Evolutionary conservation across 2,329 filamentous ascomycete genomes (phyloP).

Genomic region (Botrytis byssoidea): DNA sequence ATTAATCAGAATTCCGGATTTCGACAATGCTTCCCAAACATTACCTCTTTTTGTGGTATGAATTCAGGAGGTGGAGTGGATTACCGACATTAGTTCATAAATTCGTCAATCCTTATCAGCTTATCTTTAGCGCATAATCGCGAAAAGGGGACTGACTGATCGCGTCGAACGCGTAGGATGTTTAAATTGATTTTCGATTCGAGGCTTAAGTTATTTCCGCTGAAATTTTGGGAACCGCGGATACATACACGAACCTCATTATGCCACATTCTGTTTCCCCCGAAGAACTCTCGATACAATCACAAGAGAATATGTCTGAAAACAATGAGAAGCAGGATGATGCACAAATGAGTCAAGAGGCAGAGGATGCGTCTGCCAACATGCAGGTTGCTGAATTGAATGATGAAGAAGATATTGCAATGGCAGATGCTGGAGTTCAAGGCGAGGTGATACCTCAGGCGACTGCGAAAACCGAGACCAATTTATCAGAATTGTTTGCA

Average conservation of each 20-base stretch:
- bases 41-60: not conserved
- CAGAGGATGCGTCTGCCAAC: conserved; percentile 19
- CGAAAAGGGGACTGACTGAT: not conserved
- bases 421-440: conserved; percentile 29
- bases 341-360: conserved; percentile 18
- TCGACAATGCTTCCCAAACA: not conserved
- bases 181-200: conserved; percentile 19
- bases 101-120: conserved; percentile 10
- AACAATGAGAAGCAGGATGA: conserved; percentile 37
- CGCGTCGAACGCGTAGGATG: conserved; percentile 14
- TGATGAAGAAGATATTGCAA: conserved; percentile 33
- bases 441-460: conserved; percentile 19
- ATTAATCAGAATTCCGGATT: not conserved
- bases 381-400: conserved; percentile 23
- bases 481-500: conserved; percentile 58
- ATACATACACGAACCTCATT: not conserved
- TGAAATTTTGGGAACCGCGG: not conserved
- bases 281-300: conserved; percentile 37
- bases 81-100: not conserved
- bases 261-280: conserved; percentile 50
- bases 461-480: conserved; percentile 40
- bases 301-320: conserved; percentile 41
- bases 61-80: not conserved
- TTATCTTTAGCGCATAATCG: conserved; percentile 19
- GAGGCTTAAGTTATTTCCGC: not conserved